A percentile compares a stretch with the other conserved stretches of the same genome.
phyloP scores from a whole-genome alignment of 2,329 filamentous ascomycete species.

The Xenoacremonium recifei region DNA sequence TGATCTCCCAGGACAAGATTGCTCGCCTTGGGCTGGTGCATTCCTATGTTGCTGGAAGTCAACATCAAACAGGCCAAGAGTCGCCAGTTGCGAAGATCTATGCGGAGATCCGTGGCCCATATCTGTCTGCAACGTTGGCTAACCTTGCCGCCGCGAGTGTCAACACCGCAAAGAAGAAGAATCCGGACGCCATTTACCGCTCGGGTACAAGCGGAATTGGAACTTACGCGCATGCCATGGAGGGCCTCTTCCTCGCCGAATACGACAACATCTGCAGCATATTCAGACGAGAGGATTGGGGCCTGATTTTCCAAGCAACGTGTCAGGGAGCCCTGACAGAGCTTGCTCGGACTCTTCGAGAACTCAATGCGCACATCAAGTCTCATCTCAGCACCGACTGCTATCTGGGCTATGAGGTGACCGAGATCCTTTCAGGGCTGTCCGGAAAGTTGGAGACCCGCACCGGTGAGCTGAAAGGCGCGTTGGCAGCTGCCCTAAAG shows the following conservation, averaged over 20 bases:
- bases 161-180: constrained; percentile 78
- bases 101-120: constrained; percentile 80
- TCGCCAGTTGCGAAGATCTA: constrained; percentile 80
- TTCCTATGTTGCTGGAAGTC: constrained; percentile 66
- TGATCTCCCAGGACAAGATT: constrained; percentile 72
- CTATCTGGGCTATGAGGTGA: constrained; percentile 91
- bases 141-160: constrained; percentile 87
- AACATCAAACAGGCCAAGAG: constrained; percentile 53
- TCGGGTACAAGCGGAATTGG: constrained; percentile 88
- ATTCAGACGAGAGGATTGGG: constrained; percentile 84
- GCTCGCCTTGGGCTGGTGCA: constrained; percentile 78
- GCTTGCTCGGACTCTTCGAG: constrained; percentile 79
- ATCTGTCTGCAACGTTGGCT: constrained; percentile 76
- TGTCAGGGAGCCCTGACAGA: constrained; percentile 77
- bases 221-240: constrained; percentile 83
- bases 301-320: constrained; percentile 72
- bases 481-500: constrained; percentile 81
- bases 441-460: constrained; percentile 77
- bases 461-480: constrained; percentile 81
- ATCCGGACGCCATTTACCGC: constrained; percentile 79
- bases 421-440: constrained; percentile 80
- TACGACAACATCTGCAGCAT: constrained; percentile 88
- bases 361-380: constrained; percentile 88
- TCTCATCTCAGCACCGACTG: constrained; percentile 85
- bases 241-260: constrained; percentile 83